These are phyloP conservation scores for Ascodesmis nigricans DNA, from an alignment of 495 filamentous ascomycete species.

Conservation along the genomic window DNA sequence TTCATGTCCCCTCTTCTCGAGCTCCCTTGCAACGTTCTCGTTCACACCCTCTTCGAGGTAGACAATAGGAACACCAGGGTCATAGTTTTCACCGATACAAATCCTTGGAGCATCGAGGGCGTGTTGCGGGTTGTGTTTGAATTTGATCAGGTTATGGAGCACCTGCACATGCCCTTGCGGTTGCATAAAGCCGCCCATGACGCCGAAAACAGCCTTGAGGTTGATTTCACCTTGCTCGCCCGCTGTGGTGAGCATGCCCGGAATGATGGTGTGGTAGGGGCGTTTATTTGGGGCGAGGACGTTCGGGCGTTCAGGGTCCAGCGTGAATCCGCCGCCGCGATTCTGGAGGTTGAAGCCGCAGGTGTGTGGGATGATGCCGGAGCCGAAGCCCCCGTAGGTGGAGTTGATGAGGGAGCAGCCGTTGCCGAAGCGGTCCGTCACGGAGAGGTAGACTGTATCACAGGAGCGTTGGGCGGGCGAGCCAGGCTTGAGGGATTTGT, in stretches of 20 bases:
- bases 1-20: conserved; percentile 49
- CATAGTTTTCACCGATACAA: conserved; percentile 36
- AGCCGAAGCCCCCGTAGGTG: conserved; percentile 82
- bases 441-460: conserved; percentile 89
- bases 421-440: conserved; percentile 61
- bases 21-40: conserved; percentile 38
- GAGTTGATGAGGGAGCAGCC: conserved; percentile 91
- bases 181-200: conserved; percentile 99
- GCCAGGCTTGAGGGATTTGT: conserved; percentile 35
- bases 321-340: conserved; percentile 65
- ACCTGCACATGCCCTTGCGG: conserved; percentile 82
- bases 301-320: conserved; percentile 52
- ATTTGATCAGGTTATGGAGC: conserved; percentile 69
- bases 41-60: conserved; percentile 72
- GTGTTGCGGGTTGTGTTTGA: conserved; percentile 64
- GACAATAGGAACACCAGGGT: conserved; percentile 28
- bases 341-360: conserved; percentile 91
- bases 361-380: conserved; percentile 54
- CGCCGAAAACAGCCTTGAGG: conserved; percentile 69
- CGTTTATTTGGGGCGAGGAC: conserved; percentile 58
- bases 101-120: conserved; percentile 78
- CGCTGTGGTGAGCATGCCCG: conserved; percentile 71
- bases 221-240: conserved; percentile 28
- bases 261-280: conserved; percentile 96
- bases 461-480: conserved; percentile 39